Percentiles rank a stretch among this genome's conserved stretches.
Evolutionary conservation across 257 asterid species (phyloP).

Genomic region (Primulina eburnea): DNA sequence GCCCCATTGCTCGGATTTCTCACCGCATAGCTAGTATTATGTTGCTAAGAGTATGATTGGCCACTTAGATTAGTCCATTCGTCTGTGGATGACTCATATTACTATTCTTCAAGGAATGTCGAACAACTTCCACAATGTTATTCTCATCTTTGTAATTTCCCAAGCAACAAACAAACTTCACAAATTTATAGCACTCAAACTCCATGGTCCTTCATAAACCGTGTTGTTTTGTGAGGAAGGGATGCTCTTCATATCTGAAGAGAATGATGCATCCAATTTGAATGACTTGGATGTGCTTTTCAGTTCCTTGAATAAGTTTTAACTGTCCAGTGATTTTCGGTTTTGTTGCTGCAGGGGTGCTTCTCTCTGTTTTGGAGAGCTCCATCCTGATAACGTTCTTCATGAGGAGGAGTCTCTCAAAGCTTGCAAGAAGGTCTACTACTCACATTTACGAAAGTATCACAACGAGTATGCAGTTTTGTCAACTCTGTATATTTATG

Average conservation of each 20-base stretch:
- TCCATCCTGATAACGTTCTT: slow-evolving; percentile 78
- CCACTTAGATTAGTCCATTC: background rate
- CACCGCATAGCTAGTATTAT: background rate
- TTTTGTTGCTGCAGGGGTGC: slow-evolving; percentile 65
- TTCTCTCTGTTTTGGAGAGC: slow-evolving; percentile 69
- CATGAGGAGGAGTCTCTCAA: slow-evolving; percentile 50
- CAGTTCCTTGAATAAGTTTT: slow-evolving; percentile 21
- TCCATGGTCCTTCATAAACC: background rate
- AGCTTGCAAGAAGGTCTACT: slow-evolving; percentile 58
- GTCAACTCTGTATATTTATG: background rate
- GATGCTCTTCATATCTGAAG: background rate
- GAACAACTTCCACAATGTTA: background rate
- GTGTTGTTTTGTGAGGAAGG: background rate
- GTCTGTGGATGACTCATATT: background rate
- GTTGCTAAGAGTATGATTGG: background rate
- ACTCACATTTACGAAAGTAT: slow-evolving; percentile 59
- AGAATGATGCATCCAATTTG: slow-evolving; percentile 16
- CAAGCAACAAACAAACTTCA: background rate
- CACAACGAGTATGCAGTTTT: slow-evolving; percentile 60
- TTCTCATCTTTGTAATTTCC: background rate
- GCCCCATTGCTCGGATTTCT: background rate
- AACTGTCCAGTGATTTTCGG: slow-evolving; percentile 26
- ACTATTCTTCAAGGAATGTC: background rate
- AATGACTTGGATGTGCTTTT: slow-evolving; percentile 11
- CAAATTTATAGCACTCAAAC: background rate